Conservation (phyloP, 1,284 basidiomycete genomes). For the Malassezia slooffiae region DNA sequence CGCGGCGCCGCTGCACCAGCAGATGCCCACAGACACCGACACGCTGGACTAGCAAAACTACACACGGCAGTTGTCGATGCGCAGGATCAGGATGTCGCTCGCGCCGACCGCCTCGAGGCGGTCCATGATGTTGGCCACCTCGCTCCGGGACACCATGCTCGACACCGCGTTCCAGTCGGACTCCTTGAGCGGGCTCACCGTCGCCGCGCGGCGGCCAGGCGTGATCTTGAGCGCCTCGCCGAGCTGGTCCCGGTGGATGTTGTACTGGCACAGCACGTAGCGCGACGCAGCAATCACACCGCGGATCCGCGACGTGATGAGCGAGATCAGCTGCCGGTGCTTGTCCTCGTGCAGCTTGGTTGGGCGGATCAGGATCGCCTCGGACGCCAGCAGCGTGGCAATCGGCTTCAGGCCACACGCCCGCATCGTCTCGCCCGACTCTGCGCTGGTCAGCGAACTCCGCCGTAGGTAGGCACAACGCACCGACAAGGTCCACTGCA, state of each 20-base stretch:
- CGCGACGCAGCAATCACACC: constrained; percentile 81
- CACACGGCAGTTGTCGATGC: constrained; percentile 85
- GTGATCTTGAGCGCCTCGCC: constrained; percentile 62
- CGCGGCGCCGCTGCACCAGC: constrained; percentile 22
- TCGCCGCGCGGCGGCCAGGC: constrained; percentile 79
- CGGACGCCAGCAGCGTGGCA: constrained; percentile 63
- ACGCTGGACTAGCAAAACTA: constrained; percentile 47
- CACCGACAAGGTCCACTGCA: constrained; percentile 78
- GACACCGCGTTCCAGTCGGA: constrained; percentile 78
- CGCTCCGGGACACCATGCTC: constrained; percentile 79
- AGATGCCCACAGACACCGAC: constrained; percentile 24
- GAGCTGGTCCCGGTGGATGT: constrained; percentile 61
- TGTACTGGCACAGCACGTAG: constrained; percentile 88
- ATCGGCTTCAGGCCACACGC: constrained; percentile 90
- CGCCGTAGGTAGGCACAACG: constrained; percentile 41
- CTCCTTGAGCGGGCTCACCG: constrained; percentile 74
- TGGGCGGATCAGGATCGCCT: constrained; percentile 89
- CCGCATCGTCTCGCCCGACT: constrained; percentile 99
- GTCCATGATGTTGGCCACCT: constrained; percentile 83
- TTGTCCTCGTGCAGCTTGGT: constrained; percentile 57
- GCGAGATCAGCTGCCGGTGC: constrained; percentile 58
- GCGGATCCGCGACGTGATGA: constrained; percentile 76
- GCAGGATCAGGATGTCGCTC: constrained; percentile 78
- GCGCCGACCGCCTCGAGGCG: constrained; percentile 69
- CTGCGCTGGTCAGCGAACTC: constrained; percentile 49